Percentiles rank a stretch among this genome's conserved stretches.
Conservation (phyloP, 495 filamentous ascomycete genomes). For the Podospora appendiculata region DNA sequence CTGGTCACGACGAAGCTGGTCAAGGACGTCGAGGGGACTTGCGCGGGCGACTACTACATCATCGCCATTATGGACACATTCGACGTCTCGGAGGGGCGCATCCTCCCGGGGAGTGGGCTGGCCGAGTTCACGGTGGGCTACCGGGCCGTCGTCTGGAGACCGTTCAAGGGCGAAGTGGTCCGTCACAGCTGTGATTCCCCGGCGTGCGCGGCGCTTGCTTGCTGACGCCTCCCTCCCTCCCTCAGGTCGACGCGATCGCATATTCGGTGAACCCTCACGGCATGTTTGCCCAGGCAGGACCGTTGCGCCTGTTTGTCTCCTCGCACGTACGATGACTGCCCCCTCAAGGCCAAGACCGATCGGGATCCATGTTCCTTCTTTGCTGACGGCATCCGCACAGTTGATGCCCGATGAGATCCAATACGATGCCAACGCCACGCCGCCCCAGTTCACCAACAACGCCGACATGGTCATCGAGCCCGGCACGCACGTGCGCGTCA, state of each 20-base stretch:
- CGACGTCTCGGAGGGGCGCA: conserved; percentile 83
- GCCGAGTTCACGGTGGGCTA: conserved; percentile 94
- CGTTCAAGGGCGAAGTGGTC: conserved; percentile 95
- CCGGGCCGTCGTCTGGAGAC: conserved; percentile 92
- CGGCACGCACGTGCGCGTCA: conserved; percentile 84
- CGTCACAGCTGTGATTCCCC: conserved; percentile 19
- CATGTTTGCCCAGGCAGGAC: conserved; percentile 87
- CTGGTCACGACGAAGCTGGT: conserved; percentile 79
- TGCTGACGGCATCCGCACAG: conserved; percentile 36
- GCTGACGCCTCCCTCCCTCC: conserved; percentile 7
- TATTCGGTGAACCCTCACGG: conserved; percentile 83
- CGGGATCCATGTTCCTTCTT: not conserved
- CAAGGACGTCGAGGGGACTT: conserved; percentile 87
- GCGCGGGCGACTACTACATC: conserved; percentile 88
- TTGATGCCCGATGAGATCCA: conserved; percentile 88
- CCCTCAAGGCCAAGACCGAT: too few relatives aligned
- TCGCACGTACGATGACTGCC: conserved; percentile 64
- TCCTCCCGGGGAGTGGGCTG: conserved; percentile 79
- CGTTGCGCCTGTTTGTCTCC: conserved; percentile 82
- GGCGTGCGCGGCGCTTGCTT: not conserved
- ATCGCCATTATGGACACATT: conserved; percentile 94
- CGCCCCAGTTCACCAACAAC: conserved; percentile 77
- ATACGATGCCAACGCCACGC: conserved; percentile 83
- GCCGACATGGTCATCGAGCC: conserved; percentile 91
- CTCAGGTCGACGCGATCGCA: conserved; percentile 84